A percentile compares a stretch with the other conserved stretches of the same genome.
Evolutionary conservation across 805 yeast genomes (phyloP).

Genomic region (Citeromyces matritensis): DNA sequence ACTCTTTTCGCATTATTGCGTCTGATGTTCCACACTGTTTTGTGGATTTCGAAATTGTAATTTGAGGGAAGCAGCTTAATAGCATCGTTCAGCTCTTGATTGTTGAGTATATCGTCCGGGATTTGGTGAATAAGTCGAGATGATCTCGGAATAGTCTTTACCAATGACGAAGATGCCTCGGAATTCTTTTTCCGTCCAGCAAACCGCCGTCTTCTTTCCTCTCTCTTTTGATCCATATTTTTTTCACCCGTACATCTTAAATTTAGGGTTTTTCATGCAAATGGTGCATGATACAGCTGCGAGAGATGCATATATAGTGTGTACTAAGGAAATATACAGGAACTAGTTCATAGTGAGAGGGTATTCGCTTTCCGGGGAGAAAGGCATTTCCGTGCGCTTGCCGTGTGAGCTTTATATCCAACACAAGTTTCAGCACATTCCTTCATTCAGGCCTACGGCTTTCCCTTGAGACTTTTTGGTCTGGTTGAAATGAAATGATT

Average conservation of each 20-base stretch:
- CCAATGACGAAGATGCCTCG: slow-evolving; percentile 1
- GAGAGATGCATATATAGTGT: neutral
- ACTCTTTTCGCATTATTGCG: slow-evolving; percentile 68
- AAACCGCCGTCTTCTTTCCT: slow-evolving; percentile 1
- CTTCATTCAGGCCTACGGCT: too few species aligned
- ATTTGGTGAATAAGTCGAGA: slow-evolving; percentile 63
- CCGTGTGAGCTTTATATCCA: too few species aligned
- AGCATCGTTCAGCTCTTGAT: slow-evolving; percentile 74
- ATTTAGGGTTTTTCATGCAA: neutral
- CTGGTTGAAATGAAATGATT: too few species aligned
- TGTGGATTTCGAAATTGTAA: slow-evolving; percentile 91
- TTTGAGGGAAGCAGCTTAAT: slow-evolving; percentile 72
- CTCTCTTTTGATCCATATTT: neutral
- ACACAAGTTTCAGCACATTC: too few species aligned
- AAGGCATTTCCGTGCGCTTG: too few species aligned
- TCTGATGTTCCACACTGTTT: slow-evolving; percentile 85
- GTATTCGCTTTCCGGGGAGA: too few species aligned
- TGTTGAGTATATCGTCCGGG: slow-evolving; percentile 72
- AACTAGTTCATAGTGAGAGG: too few species aligned
- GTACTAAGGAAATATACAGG: too few species aligned
- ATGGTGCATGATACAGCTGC: neutral
- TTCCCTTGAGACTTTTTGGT: too few species aligned
- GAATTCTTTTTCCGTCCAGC: slow-evolving; percentile 1
- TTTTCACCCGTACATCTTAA: neutral
- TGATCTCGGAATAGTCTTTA: slow-evolving; percentile 1